A percentile compares a stretch with the other conserved stretches of the same genome.
Conservation (phyloP, 441 rosid genomes). For the Sinapis alba region DNA sequence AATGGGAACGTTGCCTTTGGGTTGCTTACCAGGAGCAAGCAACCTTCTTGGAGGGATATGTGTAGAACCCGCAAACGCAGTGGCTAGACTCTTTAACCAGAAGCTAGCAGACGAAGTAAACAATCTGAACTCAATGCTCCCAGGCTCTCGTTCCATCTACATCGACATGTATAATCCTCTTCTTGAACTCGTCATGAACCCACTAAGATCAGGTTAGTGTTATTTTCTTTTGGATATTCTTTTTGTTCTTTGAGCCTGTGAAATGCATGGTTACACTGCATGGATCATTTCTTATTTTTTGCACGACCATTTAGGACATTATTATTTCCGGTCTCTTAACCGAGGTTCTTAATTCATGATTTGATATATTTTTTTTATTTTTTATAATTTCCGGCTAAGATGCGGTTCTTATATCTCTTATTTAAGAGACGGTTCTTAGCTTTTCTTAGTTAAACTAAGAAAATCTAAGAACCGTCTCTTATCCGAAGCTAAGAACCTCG, state of each 20-base stretch:
- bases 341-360: too few species aligned
- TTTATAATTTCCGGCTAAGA: too few species aligned
- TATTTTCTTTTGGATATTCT: not conserved
- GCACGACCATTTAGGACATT: not conserved
- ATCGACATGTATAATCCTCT: conserved; percentile 40
- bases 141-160: conserved; percentile 24
- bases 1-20: conserved; percentile 42
- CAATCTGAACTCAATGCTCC: conserved; percentile 22
- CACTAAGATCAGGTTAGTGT: conserved; percentile 19
- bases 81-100: conserved; percentile 28
- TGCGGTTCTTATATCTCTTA: too few species aligned
- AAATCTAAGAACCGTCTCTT: too few species aligned
- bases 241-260: not conserved
- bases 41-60: conserved; percentile 23
- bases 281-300: not conserved
- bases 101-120: conserved; percentile 24
- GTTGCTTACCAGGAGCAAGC: conserved; percentile 39
- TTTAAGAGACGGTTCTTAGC: too few species aligned
- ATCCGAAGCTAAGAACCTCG: too few species aligned
- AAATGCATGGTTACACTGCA: not conserved
- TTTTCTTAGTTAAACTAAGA: too few species aligned
- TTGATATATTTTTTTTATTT: too few species aligned
- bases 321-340: too few species aligned
- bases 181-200: conserved; percentile 23
- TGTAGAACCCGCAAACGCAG: conserved; percentile 26